These are phyloP conservation scores for Aspergillus nidulans DNA, from an alignment of 495 filamentous ascomycete species.

Conservation along the genomic window DNA sequence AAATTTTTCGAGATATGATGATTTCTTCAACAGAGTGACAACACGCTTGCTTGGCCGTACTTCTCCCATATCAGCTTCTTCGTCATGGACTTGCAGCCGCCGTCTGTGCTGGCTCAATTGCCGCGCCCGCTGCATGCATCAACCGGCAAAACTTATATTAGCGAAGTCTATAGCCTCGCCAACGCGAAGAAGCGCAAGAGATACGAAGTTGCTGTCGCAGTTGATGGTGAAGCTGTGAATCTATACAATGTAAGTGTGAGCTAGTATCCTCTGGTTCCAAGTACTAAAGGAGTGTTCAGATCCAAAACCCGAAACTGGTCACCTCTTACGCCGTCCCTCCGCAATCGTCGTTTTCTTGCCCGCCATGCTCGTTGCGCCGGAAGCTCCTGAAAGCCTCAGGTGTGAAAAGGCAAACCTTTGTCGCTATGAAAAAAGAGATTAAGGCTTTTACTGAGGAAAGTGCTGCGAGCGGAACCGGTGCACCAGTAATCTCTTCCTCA, in stretches of 20 bases:
- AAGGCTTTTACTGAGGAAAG: constrained; percentile 52
- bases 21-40: constrained; percentile 22
- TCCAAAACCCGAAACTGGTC: constrained; percentile 72
- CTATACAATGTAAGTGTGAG: constrained; percentile 76
- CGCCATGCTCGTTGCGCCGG: constrained; percentile 69
- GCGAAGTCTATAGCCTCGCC: constrained; percentile 67
- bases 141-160: constrained; percentile 55
- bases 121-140: constrained; percentile 59
- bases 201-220: constrained; percentile 74
- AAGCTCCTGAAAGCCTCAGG: constrained; percentile 46
- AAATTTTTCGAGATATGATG: constrained; percentile 42
- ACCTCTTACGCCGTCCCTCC: constrained; percentile 84
- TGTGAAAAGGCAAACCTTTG: constrained; percentile 70
- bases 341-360: constrained; percentile 70
- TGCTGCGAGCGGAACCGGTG: constrained; percentile 27
- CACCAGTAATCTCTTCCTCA: constrained; percentile 39
- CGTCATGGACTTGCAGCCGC: constrained; percentile 43
- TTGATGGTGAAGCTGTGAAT: constrained; percentile 88
- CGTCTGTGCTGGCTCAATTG: constrained; percentile 59
- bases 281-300: constrained; percentile 40
- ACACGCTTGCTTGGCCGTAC: constrained; percentile 10
- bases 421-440: constrained; percentile 42
- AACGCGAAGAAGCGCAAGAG: constrained; percentile 81
- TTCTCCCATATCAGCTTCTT: constrained; percentile 6
- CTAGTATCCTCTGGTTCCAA: background rate